A percentile compares a stretch with the other conserved stretches of the same genome.
phyloP scores from a whole-genome alignment of 495 filamentous ascomycete genomes.

The Xylaria intraflava region DNA sequence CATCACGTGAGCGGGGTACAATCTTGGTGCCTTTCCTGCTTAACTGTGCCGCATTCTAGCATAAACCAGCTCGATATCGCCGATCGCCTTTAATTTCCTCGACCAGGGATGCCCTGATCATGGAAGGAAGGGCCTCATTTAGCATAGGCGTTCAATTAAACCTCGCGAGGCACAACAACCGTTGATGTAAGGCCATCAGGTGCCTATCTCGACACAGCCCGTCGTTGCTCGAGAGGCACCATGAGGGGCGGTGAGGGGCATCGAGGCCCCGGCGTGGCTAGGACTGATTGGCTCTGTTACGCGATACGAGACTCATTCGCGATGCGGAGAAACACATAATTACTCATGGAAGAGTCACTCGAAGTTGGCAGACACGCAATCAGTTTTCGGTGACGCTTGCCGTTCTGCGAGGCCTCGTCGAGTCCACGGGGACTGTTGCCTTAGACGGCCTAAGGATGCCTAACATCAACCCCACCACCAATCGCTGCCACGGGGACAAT shows the following conservation, averaged over 20 bases:
- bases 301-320: neutral
- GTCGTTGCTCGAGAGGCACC: too few species aligned
- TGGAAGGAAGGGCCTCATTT: too few species aligned
- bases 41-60: too few species aligned
- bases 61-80: too few species aligned
- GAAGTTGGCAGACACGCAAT: neutral
- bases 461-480: neutral
- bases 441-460: neutral
- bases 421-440: constrained; percentile 3
- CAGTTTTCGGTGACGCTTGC: neutral
- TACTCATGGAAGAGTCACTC: neutral
- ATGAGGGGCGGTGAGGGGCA: too few species aligned
- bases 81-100: too few species aligned
- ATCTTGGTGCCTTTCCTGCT: too few species aligned
- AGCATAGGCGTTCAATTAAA: too few species aligned
- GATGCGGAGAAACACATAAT: neutral
- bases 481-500: neutral
- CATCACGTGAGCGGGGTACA: too few species aligned
- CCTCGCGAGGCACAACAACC: neutral
- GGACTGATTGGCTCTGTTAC: neutral
- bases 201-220: neutral
- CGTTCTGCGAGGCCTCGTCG: neutral
- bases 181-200: neutral
- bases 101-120: too few species aligned
- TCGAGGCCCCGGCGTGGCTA: too few species aligned